Conservation (phyloP, 768 basidiomycete genomes). For the Lentinula aciculospora region DNA sequence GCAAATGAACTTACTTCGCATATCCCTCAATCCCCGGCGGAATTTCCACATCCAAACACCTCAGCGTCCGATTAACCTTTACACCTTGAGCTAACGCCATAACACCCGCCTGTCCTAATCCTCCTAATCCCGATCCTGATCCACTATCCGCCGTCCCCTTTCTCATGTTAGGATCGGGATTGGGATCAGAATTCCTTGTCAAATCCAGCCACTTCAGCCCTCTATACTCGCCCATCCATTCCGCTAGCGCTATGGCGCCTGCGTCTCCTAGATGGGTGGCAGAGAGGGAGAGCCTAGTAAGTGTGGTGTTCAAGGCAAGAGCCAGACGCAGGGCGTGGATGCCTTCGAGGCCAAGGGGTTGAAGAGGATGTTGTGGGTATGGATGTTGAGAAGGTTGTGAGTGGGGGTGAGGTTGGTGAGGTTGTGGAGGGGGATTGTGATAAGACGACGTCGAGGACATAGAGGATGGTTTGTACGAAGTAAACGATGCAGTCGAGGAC, state of each 20-base stretch:
- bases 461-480: not conserved
- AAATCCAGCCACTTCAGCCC: conserved; percentile 89
- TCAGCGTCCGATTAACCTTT: conserved; percentile 77
- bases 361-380: not conserved
- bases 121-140: conserved; percentile 3
- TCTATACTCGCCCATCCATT: conserved; percentile 89
- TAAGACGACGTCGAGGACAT: too few relatives aligned
- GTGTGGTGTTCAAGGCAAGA: conserved; percentile 85
- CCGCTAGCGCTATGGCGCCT: conserved; percentile 92
- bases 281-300: conserved; percentile 90
- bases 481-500: not conserved
- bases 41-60: conserved; percentile 91
- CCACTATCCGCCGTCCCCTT: not conserved
- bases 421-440: not conserved
- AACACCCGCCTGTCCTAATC: conserved; percentile 80
- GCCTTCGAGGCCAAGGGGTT: not conserved
- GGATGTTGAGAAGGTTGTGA: not conserved
- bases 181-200: conserved; percentile 56
- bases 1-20: conserved; percentile 41
- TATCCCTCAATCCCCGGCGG: conserved; percentile 80
- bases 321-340: conserved; percentile 87
- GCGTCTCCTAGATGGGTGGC: conserved; percentile 73
- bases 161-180: not conserved
- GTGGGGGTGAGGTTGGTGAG: not conserved
- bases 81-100: conserved; percentile 88